Evolutionary conservation across 179 eudicot species (phyloP), one percentile per base, ranked within the genome.

Genomic region (Beta lomatogona): DNA sequence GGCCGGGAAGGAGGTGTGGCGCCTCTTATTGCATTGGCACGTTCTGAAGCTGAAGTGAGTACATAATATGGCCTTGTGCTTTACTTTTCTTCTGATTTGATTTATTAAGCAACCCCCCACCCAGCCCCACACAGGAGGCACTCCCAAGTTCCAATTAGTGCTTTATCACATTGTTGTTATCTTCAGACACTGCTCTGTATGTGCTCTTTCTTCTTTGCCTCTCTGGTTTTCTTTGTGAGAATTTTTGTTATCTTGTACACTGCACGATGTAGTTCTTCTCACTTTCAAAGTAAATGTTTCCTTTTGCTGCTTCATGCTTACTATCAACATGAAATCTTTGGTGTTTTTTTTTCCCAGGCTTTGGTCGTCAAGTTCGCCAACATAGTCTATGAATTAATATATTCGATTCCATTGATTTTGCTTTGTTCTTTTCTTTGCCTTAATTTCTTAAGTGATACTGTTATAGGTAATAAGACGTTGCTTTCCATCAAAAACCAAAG

Each of bases 1-100:
- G 99, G 99, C 76, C 93, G 88, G 80, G 97, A 92, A 89, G 99
- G 99, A 78, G 99, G 99, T 82, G 92, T 95, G 81, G 94, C 96
- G 53, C 96, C 99, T 85, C 93, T 95, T 69, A 92, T 94, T 82
- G 91, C 92, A 75, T 84, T 95, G 83, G 97, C 99, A 60, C 87
- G 89, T 60, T 95, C 98, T 54, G 92, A 89, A 64, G 83, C 89
- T 78, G 94, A 91, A 88, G 99, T 95, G 87, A 88, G 90, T 93
- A 72, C 48, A 69, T 68, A 19, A 75, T 80, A 66, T 22, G 22
- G 46, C 10, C 82, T 66, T 65, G 36, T 79, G 14, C 55, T 4
- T 57, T 64, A 71, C 21, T 18, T 57, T 57, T 85, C 50, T 12
- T 78, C 55, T 68, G 14, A 48, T 60, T 77, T 46, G 19, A n/a